Percentiles rank a stretch among this genome's conserved stretches.
phyloP scores from a whole-genome alignment of 208 protist species.

The Leptomonas seymouri region DNA sequence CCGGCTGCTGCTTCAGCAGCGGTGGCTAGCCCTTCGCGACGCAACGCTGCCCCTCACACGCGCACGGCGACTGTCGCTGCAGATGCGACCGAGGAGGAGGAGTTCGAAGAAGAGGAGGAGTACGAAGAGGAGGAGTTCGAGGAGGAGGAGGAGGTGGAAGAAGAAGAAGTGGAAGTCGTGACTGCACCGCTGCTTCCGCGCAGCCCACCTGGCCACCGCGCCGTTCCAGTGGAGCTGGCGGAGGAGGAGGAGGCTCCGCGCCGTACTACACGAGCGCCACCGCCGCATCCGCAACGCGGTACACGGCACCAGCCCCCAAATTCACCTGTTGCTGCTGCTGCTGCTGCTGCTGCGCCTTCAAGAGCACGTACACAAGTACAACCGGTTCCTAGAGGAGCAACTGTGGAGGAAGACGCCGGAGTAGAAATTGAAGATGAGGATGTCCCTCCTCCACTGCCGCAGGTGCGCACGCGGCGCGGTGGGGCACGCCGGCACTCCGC shows the following conservation, averaged over 20 bases:
- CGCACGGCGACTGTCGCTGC: background rate
- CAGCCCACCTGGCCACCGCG: constrained; percentile 7
- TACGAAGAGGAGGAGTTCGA: constrained; percentile 1
- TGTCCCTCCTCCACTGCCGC: constrained; percentile 4
- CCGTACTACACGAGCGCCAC: background rate
- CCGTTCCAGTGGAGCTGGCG: constrained; percentile 25
- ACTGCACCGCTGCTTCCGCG: constrained; percentile 9
- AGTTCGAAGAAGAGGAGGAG: constrained; percentile 30
- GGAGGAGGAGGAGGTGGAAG: constrained; percentile 16
- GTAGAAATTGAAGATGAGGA: constrained; percentile 8
- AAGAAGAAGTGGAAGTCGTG: constrained; percentile 11
- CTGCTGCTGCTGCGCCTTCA: background rate
- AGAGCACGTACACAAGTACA: background rate
- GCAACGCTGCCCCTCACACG: background rate
- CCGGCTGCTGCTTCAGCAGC: background rate
- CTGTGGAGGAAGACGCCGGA: background rate
- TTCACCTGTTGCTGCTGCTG: too few relatives aligned
- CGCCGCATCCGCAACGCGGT: constrained; percentile 3
- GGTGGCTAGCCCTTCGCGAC: background rate
- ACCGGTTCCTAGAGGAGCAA: background rate
- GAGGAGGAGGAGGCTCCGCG: constrained; percentile 5
- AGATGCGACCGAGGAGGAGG: constrained; percentile 20
- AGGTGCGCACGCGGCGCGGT: constrained; percentile 25
- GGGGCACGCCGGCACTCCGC: constrained; percentile 19
- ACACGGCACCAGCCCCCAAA: background rate